These are phyloP conservation scores for Sungouiozyma intestinalis DNA, from an alignment of 805 yeast species.

Conservation along the genomic window DNA sequence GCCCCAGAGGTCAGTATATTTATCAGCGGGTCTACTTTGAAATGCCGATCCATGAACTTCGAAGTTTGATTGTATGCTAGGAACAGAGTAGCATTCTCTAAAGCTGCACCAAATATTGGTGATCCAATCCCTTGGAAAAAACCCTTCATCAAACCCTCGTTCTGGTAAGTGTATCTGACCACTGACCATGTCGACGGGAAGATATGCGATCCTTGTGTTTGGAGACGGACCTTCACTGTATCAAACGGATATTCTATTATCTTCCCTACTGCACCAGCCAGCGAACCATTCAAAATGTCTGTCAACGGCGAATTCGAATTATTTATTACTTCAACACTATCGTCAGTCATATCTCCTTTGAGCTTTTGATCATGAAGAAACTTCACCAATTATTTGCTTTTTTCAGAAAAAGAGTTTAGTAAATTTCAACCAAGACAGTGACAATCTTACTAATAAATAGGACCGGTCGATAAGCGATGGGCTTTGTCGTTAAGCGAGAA, in stretches of 20 bases:
- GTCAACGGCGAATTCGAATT: constrained; percentile 18
- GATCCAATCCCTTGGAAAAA: constrained; percentile 72
- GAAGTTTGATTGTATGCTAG: constrained; percentile 47
- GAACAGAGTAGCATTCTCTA: constrained; percentile 77
- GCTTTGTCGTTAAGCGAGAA: no score
- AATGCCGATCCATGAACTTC: constrained; percentile 23
- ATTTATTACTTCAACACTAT: background rate
- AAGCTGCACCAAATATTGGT: constrained; percentile 82
- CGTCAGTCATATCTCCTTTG: background rate
- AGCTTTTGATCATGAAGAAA: background rate
- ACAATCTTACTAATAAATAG: no score
- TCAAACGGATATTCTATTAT: constrained; percentile 86
- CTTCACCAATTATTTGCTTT: no score
- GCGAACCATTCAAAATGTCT: constrained; percentile 31
- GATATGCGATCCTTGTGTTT: constrained; percentile 54
- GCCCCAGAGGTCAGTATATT: constrained; percentile 62
- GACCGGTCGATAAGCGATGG: no score
- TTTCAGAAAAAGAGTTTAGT: no score
- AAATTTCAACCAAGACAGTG: no score
- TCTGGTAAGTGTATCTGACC: constrained; percentile 44
- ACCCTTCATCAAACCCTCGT: constrained; percentile 64
- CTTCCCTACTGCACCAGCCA: constrained; percentile 76
- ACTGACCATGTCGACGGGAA: constrained; percentile 57
- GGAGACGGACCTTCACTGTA: constrained; percentile 80
- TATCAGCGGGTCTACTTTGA: constrained; percentile 15